Conservation (phyloP, 345 rosid species). For the Corchorus olitorius region DNA sequence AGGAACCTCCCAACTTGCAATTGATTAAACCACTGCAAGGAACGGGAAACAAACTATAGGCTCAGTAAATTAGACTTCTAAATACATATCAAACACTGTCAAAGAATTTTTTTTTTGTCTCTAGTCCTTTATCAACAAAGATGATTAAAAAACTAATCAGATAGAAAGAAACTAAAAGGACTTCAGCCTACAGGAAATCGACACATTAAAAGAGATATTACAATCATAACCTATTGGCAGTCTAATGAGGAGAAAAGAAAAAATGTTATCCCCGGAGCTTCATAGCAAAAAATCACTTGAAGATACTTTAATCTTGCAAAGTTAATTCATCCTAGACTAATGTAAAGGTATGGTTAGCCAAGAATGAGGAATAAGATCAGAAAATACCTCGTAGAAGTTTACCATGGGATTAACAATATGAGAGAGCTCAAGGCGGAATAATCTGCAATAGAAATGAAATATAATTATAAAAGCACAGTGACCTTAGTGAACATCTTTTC, state of each 20-base stretch:
- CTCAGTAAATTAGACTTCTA: constrained; percentile 19
- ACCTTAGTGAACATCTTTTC: neutral
- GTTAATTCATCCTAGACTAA: neutral
- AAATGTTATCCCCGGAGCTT: neutral
- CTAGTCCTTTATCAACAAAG: neutral
- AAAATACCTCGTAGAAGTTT: constrained; percentile 75
- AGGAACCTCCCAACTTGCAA: constrained; percentile 73
- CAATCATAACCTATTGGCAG: neutral
- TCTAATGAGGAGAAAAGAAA: neutral
- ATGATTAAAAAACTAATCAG: neutral
- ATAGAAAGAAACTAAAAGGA: neutral
- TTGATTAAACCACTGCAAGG: constrained; percentile 78
- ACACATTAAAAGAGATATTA: neutral
- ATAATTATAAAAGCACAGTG: neutral
- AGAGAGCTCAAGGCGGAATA: constrained; percentile 43
- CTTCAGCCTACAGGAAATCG: neutral
- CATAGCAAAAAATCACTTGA: neutral
- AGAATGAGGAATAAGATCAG: constrained; percentile 6
- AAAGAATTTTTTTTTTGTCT: no score
- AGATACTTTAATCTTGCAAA: neutral
- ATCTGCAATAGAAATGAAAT: constrained; percentile 37
- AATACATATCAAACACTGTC: neutral
- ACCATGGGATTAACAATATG: constrained; percentile 60
- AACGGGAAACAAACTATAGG: constrained; percentile 24
- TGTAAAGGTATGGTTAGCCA: neutral